Base-by-base conservation (phyloP, 495 filamentous ascomycete species). In the Tuber magnatum region DNA sequence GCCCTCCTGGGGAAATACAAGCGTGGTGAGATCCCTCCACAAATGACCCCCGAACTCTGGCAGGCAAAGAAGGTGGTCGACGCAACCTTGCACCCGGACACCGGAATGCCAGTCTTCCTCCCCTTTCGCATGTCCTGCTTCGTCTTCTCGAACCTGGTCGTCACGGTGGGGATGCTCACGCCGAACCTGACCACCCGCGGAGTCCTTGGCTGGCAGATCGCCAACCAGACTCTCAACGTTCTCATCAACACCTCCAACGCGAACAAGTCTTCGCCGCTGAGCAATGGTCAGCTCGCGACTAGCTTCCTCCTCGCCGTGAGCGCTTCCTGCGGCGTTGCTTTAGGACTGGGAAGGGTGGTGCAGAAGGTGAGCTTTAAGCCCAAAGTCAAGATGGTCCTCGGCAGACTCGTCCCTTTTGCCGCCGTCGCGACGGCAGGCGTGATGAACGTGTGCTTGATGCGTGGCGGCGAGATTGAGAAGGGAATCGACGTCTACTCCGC, bases 61-160 rank as follows among this genome's bases (percentile, higher is more conserved):
- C 87, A 86, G 75, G 95, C 95, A 48, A 99, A 99, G 88, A 97
- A 97, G 87, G 89, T 97, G 74, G 90, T 97, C 38, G 95, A 99
- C 84, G 94, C 96, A 69, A 98, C 95, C 12, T 83, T 99, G 73
- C 95, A 99, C 84, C 95, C 95, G 69, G 95, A 99, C 84, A 98
- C 94, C 8, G 95, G 94, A 71, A 86, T 92, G 81, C 91, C 94
- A 1, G 96, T 98, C 72, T 89, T 98, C 81, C 88, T 98, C 9
- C 95, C 96, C 32, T 97, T 97, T 83, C 90, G 95, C 80, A 98
- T 99, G 96, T 97, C 93, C 68, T 92, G 89, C 86, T 98, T 97
- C 83, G 93, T 96, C 72, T 86, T 98, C 69, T 93, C 93, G 73
- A 98, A 98, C 83, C 85, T 99, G 80, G 87, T 98, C 69, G 94